Evolutionary conservation across 441 rosid species (phyloP).

Genomic region (Populus hybrid): DNA sequence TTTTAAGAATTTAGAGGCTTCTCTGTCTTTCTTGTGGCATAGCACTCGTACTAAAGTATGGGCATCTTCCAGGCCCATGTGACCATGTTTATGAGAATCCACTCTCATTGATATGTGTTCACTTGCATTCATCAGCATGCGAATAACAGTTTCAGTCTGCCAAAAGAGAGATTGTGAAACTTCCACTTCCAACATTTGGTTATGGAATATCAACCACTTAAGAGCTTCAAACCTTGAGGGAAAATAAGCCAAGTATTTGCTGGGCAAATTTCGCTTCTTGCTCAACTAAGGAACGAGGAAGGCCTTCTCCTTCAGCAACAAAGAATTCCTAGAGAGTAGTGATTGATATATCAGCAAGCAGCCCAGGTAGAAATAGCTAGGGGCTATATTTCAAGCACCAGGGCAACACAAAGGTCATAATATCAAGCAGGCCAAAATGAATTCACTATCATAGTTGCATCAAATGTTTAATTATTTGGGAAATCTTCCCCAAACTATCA

Average conservation of each 20-base stretch:
- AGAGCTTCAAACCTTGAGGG: constrained; percentile 58
- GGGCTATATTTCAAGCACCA: neutral
- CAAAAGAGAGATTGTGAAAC: constrained; percentile 24
- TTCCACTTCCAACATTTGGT: neutral
- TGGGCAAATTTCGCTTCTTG: constrained; percentile 77
- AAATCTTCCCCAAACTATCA: neutral
- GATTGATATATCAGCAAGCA: neutral
- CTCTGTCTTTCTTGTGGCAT: constrained; percentile 95
- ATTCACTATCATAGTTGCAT: neutral
- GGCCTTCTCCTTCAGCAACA: constrained; percentile 94
- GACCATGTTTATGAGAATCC: constrained; percentile 46
- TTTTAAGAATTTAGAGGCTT: constrained; percentile 84
- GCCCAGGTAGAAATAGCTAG: neutral
- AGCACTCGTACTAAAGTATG: constrained; percentile 80
- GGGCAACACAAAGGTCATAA: neutral
- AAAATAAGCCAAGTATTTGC: constrained; percentile 69
- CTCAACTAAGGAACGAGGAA: constrained; percentile 83
- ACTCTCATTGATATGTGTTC: constrained; percentile 65
- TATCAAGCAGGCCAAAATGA: neutral
- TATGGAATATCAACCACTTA: neutral
- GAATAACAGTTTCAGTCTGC: constrained; percentile 77
- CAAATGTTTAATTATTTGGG: constrained; percentile 1
- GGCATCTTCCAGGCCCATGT: constrained; percentile 56
- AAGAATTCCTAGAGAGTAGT: constrained; percentile 68
- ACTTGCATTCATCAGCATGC: constrained; percentile 89